Evolutionary conservation across 2,329 filamentous ascomycete genomes (phyloP), one percentile per base, ranked within the genome.

Genomic region (Pyricularia sp.): DNA sequence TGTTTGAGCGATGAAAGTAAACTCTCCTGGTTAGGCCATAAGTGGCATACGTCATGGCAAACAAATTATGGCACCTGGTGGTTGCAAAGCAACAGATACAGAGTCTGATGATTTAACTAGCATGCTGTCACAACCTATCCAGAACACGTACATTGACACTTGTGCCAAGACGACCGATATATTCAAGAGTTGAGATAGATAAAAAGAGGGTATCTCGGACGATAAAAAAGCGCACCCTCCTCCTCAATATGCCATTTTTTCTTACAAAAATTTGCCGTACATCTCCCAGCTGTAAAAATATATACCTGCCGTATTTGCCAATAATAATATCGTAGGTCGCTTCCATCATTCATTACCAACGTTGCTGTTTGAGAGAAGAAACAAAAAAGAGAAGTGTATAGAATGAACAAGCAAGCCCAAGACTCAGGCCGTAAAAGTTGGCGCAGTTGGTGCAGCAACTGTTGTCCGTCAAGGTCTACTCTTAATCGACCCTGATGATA

Each of bases 401-500:
- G 26, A 66, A 50, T 50, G 25, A 50, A 50, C 23, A 30, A 30
- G 6, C 23, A 26, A 66, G 20, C 26, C 28, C 12, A 10, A 17
- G 50, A 66, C 2, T 6, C 5, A 28, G 11, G 5, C 14, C 20
- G n/a, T 55, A 28, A 12, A 33, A 66, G 9, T 26, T 23, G 26
- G 9, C 36, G 20, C 25, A 31, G 3, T 30, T 20, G 14, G 10
- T 28, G n/a, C 2, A 12, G 31, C 11, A 33, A 17, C 28, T 26
- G 14, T 20, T 11, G 10, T 7, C 17, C 50, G 65, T 17, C 33
- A 64, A 7, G 65, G 9, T 12, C 14, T 55, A 4, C 50, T 25
- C 30, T 73, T 74, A 87, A 68, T 86, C 85, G 28, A 88, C 83
- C 67, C 86, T 80, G 31, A 89, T 84, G n/a, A 92, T 83, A 30